Evolutionary conservation across 2,329 filamentous ascomycete species (phyloP).

Genomic region (Hymenoscyphus albidus): DNA sequence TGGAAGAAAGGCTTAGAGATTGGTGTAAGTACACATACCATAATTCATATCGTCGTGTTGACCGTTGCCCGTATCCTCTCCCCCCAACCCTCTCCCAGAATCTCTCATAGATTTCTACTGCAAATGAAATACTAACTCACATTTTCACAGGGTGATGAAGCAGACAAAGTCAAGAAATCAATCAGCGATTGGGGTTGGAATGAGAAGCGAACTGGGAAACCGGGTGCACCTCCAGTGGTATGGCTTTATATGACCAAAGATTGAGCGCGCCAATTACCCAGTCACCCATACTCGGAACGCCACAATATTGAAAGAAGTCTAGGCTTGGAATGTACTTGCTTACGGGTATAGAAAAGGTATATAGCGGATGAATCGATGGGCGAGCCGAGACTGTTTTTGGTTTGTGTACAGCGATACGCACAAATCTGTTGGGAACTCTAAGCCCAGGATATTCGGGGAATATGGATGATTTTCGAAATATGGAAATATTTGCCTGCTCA

Average conservation of each 20-base stretch:
- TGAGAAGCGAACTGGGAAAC: constrained; percentile 43
- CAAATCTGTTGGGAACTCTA: too few relatives aligned
- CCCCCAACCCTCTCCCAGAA: neutral
- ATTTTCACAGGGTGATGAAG: constrained; percentile 42
- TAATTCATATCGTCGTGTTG: neutral
- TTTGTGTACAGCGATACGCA: too few relatives aligned
- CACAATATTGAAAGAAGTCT: too few relatives aligned
- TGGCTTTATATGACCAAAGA: constrained; percentile 57
- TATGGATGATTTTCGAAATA: too few relatives aligned
- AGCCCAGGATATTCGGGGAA: too few relatives aligned
- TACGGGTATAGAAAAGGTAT: too few relatives aligned
- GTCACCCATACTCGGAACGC: too few relatives aligned
- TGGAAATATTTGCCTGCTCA: too few relatives aligned
- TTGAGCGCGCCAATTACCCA: constrained; percentile 7
- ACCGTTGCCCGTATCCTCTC: neutral
- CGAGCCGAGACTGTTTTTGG: too few relatives aligned
- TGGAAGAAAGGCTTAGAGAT: constrained; percentile 57
- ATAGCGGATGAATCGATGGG: too few relatives aligned
- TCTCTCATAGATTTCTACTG: neutral
- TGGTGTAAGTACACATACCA: neutral
- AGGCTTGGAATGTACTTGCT: too few relatives aligned
- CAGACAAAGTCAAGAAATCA: constrained; percentile 42
- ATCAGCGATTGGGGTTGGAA: constrained; percentile 60
- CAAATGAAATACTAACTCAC: neutral
- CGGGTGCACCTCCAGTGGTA: constrained; percentile 51